A percentile compares a stretch with the other conserved stretches of the same genome.
Evolutionary conservation across 768 basidiomycete genomes (phyloP).

Genomic region (Phylloporus arenicola): DNA sequence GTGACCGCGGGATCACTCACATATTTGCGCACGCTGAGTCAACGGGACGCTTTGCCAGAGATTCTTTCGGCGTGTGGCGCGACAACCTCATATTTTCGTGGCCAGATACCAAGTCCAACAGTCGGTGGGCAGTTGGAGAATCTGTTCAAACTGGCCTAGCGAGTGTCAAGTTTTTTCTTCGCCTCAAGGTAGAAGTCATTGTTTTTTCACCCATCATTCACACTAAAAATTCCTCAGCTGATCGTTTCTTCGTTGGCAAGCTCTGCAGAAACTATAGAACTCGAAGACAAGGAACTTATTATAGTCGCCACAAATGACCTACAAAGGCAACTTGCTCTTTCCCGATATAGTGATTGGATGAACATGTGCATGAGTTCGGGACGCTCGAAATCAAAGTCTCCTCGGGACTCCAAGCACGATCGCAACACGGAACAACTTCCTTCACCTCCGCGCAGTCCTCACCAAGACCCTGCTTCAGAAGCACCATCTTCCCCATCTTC

Average conservation of each 20-base stretch:
- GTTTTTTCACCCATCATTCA: slow-evolving; percentile 5
- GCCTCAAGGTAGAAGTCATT: slow-evolving; percentile 53
- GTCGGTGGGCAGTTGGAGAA: slow-evolving; percentile 78
- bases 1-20: slow-evolving; percentile 37
- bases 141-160: slow-evolving; percentile 62
- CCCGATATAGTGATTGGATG: slow-evolving; percentile 49
- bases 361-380: slow-evolving; percentile 19
- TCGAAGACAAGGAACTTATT: slow-evolving; percentile 60
- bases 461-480: slow-evolving; percentile 5
- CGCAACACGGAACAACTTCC: slow-evolving; percentile 27
- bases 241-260: slow-evolving; percentile 44
- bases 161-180: slow-evolving; percentile 64
- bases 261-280: slow-evolving; percentile 59
- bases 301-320: slow-evolving; percentile 66
- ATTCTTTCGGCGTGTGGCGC: slow-evolving; percentile 53
- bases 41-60: slow-evolving; percentile 51
- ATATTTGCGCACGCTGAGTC: slow-evolving; percentile 56
- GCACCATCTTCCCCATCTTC: slow-evolving; percentile 6
- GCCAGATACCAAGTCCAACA: slow-evolving; percentile 62
- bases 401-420: slow-evolving; percentile 40
- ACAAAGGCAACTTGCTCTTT: slow-evolving; percentile 59
- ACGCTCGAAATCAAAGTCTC: slow-evolving; percentile 55
- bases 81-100: slow-evolving; percentile 68
- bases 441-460: slow-evolving; percentile 38
- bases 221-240: slow-evolving; percentile 30